Base-by-base conservation (phyloP, 192 early-diverging fungal genomes). In the Coemansia pectinata region DNA sequence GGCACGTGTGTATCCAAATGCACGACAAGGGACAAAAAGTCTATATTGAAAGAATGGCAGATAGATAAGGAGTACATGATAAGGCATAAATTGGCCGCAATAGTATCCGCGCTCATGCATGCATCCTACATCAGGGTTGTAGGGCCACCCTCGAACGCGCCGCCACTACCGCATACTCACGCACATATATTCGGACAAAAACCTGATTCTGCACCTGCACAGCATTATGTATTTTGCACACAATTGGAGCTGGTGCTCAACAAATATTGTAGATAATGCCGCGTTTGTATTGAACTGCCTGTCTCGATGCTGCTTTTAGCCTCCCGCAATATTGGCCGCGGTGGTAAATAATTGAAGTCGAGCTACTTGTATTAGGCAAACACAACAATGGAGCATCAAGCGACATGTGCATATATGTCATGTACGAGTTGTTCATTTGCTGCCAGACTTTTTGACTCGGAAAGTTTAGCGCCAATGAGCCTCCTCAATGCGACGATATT, bases 151-250 rank as follows among this genome's bases (percentile, higher is more conserved):
- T 29, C 27, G 52, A 15, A 29, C 25, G 52, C 52, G 52, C 52
- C 27, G 25, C 52, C 21, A 29, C 52, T 29, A 29, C 52, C 27
- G 8, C 48, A 10, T 52, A 52, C 52, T 53, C 14, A n/a, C 52
- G 52, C 52, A 29, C 52, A 29, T 53, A 53, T 53, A 27, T 53
- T 53, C 52, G 52, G 52, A 53, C 52, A 53, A 23, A 14, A 53
- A 53, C 52, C 52, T 53, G 52, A 25, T 53, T 53, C 52, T 53
- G 52, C 52, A 53, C 25, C 52, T 29, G 52, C 52, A 29, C 27
- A 29, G 25, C 12, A 53, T 53, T 53, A 53, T 53, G 27, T 53
- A 29, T 29, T 14, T 29, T 29, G 25, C 25, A 29, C 52, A 53
- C 52, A 53, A 53, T 53, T 53, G 12, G 52, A 53, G 52, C 25